Evolutionary conservation across 306 rosid genomes (phyloP).

Genomic region (Astragalus glycyphyllos): DNA sequence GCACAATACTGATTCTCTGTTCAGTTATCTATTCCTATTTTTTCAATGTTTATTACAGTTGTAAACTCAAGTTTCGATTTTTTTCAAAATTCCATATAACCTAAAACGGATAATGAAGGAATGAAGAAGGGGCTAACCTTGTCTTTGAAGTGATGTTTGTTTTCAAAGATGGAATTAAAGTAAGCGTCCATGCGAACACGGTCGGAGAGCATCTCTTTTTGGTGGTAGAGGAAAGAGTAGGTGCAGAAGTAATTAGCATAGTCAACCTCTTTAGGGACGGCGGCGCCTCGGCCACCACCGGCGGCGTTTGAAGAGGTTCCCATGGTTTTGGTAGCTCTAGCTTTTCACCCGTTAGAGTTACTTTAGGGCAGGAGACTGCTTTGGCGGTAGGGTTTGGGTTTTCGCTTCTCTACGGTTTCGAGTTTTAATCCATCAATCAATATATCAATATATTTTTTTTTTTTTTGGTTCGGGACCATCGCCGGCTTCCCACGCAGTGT

Average conservation of each 20-base stretch:
- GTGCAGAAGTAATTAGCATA: constrained; percentile 93
- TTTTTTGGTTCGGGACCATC: too few species aligned
- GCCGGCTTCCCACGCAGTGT: too few species aligned
- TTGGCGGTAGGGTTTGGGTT: constrained; percentile 42
- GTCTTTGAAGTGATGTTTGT: constrained; percentile 83
- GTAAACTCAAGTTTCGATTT: background rate
- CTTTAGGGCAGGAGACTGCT: constrained; percentile 53
- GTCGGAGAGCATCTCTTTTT: constrained; percentile 98
- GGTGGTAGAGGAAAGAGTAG: constrained; percentile 90
- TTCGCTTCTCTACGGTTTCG: constrained; percentile 1
- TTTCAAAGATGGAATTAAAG: constrained; percentile 76
- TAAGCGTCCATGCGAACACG: constrained; percentile 99
- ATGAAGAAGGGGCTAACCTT: constrained; percentile 54
- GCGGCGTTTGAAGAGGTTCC: constrained; percentile 68
- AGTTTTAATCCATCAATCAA: too few species aligned
- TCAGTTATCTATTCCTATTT: background rate
- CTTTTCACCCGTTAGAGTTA: background rate
- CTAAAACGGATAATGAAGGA: background rate
- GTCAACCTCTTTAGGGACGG: constrained; percentile 83
- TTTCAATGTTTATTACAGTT: too few species aligned
- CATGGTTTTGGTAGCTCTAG: constrained; percentile 45
- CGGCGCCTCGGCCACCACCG: constrained; percentile 40
- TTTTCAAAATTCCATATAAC: background rate
- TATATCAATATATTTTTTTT: too few species aligned
- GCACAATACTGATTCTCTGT: background rate